These are phyloP conservation scores for Astrothelium subdiscretum DNA, from an alignment of 495 filamentous ascomycete species.

Conservation along the genomic window DNA sequence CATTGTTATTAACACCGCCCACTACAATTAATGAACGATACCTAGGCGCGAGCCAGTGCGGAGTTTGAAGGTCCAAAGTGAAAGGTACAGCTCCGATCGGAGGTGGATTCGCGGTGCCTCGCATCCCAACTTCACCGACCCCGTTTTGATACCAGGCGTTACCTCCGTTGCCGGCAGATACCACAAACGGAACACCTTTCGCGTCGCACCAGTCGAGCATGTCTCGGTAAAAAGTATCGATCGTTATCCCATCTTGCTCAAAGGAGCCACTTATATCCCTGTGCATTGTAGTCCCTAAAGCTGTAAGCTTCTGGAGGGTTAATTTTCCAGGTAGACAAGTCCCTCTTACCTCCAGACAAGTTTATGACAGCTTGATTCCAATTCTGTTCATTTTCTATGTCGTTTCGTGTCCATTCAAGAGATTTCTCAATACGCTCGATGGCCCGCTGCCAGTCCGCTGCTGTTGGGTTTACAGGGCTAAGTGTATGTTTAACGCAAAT, in stretches of 20 bases:
- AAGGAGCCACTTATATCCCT: neutral
- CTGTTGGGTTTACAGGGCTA: neutral
- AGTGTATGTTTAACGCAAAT: neutral
- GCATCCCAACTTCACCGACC: neutral
- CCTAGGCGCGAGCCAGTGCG: neutral
- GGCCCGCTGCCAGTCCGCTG: neutral
- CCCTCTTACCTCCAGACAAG: neutral
- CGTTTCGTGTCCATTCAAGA: neutral
- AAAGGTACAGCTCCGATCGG: neutral
- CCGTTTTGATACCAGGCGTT: neutral
- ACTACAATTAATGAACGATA: neutral
- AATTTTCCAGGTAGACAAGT: too few relatives aligned
- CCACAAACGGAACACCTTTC: slow-evolving; percentile 24
- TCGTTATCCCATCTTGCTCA: neutral
- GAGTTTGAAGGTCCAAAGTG: neutral
- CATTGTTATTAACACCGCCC: neutral
- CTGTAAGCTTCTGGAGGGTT: neutral
- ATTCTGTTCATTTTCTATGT: neutral
- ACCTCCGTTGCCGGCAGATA: neutral
- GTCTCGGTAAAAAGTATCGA: slow-evolving; percentile 29
- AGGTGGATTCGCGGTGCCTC: neutral
- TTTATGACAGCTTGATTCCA: neutral
- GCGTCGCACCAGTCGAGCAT: slow-evolving; percentile 33
- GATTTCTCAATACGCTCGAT: neutral
- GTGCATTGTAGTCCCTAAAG: neutral